These are phyloP conservation scores for Sungouiella thailandica DNA, from an alignment of 805 yeast species.

Conservation along the genomic window DNA sequence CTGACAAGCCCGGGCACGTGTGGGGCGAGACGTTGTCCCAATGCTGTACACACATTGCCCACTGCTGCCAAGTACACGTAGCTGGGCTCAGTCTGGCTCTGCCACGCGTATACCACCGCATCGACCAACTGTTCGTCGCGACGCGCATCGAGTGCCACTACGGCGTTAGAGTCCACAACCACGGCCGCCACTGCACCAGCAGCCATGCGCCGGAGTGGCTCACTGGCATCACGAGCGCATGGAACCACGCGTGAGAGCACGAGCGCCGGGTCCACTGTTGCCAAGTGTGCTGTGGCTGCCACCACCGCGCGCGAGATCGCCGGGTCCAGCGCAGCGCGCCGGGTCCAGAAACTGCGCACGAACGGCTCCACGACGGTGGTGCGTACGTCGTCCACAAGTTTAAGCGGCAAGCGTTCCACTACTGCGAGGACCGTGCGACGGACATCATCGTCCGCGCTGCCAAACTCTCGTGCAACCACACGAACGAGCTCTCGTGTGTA, in stretches of 20 bases:
- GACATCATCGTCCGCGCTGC: constrained; percentile 86
- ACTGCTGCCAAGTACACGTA: constrained; percentile 55
- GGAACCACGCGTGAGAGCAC: constrained; percentile 54
- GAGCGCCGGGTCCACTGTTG: constrained; percentile 63
- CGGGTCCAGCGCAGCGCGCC: constrained; percentile 70
- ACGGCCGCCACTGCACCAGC: constrained; percentile 63
- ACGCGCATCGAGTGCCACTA: constrained; percentile 54
- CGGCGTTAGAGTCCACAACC: constrained; percentile 33
- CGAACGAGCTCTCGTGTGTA: constrained; percentile 72
- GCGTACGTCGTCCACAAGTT: constrained; percentile 47
- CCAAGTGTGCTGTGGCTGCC: constrained; percentile 64
- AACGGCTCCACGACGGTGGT: constrained; percentile 54
- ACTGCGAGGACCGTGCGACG: constrained; percentile 65
- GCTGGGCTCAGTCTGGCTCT: constrained; percentile 65
- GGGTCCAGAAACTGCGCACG: constrained; percentile 71
- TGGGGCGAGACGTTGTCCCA: constrained; percentile 63
- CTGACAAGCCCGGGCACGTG: constrained; percentile 70
- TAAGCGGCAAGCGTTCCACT: constrained; percentile 58
- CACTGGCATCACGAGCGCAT: constrained; percentile 76
- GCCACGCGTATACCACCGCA: constrained; percentile 75
- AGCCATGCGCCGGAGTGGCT: constrained; percentile 73
- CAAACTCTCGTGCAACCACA: constrained; percentile 65
- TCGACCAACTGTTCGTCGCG: constrained; percentile 69
- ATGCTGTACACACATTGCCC: constrained; percentile 54
- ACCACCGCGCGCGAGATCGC: constrained; percentile 52